phyloP scores from a whole-genome alignment of 106 monocot species.

The Dioscorea alata region DNA sequence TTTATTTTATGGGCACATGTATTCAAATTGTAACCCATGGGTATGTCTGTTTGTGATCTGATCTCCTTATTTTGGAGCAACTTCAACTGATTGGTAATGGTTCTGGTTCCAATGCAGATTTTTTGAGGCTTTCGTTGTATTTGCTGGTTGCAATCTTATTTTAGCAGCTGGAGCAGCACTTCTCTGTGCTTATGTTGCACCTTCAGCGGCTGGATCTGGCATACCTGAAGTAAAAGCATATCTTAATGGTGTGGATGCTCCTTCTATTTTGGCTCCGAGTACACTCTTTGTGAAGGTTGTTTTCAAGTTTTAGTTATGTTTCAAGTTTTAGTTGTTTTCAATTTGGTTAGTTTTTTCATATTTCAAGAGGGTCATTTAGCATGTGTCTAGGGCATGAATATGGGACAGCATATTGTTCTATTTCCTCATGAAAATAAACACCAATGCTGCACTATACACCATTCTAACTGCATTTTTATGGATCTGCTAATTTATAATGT shows the following conservation, averaged over 20 bases:
- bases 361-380: neutral
- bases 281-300: constrained; percentile 86
- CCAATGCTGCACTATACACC: neutral
- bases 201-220: constrained; percentile 86
- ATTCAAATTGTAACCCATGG: neutral
- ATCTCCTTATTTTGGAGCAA: neutral
- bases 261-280: constrained; percentile 77
- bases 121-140: constrained; percentile 42
- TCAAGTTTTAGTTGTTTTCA: neutral
- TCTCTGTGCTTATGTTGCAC: constrained; percentile 80
- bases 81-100: neutral
- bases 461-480: no score
- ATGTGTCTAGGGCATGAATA: no score
- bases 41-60: neutral
- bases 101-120: constrained; percentile 63
- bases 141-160: constrained; percentile 60
- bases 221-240: constrained; percentile 95
- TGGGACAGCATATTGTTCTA: no score
- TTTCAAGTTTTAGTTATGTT: neutral
- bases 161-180: constrained; percentile 60
- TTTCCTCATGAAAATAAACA: neutral
- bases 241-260: constrained; percentile 84
- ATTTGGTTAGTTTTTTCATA: neutral
- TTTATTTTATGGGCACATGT: no score
- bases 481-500: neutral